Percentiles rank a stretch among this genome's conserved stretches.
phyloP scores from a whole-genome alignment of 768 basidiomycete species.

The Phallus indusiatus region DNA sequence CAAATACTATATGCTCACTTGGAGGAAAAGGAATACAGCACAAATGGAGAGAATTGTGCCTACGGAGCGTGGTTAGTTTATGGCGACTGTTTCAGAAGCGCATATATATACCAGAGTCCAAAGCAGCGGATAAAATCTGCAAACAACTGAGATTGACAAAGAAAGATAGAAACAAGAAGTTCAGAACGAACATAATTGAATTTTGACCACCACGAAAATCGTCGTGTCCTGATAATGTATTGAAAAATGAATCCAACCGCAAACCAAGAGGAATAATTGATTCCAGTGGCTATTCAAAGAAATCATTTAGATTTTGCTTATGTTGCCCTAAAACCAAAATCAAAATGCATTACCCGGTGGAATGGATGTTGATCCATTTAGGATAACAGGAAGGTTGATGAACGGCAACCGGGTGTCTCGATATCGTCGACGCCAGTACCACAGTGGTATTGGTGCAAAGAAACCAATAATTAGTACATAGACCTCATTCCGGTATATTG shows the following conservation, averaged over 20 bases:
- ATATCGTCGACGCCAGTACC: slow-evolving; percentile 24
- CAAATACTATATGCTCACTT: slow-evolving; percentile 3
- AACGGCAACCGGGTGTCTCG: slow-evolving; percentile 25
- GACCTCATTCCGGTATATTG: slow-evolving; percentile 29
- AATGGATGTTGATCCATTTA: slow-evolving; percentile 30
- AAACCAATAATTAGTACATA: slow-evolving; percentile 31
- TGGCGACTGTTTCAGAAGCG: too few species aligned
- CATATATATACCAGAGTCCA: slow-evolving; percentile 23
- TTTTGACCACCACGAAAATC: slow-evolving; percentile 43
- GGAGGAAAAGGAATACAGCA: slow-evolving; percentile 33
- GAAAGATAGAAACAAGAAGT: neutral
- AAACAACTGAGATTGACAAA: slow-evolving; percentile 32
- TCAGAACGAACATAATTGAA: slow-evolving; percentile 32
- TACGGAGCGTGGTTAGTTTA: neutral
- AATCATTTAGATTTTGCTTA: neutral
- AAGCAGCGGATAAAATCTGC: slow-evolving; percentile 25
- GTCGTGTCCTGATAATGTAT: slow-evolving; percentile 28
- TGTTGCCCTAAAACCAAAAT: neutral
- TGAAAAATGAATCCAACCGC: slow-evolving; percentile 37
- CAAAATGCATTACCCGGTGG: slow-evolving; percentile 27
- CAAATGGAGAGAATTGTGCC: slow-evolving; percentile 29
- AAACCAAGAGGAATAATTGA: slow-evolving; percentile 37
- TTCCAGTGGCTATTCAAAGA: slow-evolving; percentile 6
- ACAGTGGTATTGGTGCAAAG: slow-evolving; percentile 31
- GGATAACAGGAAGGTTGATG: slow-evolving; percentile 32